Evolutionary conservation across 441 rosid species (phyloP).

Genomic region (Kokia cookei): DNA sequence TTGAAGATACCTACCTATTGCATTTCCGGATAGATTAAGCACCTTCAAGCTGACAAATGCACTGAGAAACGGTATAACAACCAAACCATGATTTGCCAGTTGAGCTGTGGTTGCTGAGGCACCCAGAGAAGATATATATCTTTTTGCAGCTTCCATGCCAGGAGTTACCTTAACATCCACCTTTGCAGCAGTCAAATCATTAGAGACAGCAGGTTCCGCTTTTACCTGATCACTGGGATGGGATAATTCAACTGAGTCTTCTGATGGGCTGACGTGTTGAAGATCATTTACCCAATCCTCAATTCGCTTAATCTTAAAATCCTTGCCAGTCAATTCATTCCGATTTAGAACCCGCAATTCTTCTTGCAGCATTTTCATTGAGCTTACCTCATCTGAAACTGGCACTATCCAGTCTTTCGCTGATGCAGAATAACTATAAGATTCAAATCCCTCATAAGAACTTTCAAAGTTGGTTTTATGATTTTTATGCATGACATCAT

Average conservation of each 20-base stretch:
- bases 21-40: slow-evolving; percentile 87
- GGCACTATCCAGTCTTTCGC: slow-evolving; percentile 77
- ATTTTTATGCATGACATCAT: slow-evolving; percentile 20
- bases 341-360: slow-evolving; percentile 33
- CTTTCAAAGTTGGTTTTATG: slow-evolving; percentile 32
- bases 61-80: slow-evolving; percentile 67
- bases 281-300: slow-evolving; percentile 84
- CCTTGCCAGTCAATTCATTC: slow-evolving; percentile 46
- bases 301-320: slow-evolving; percentile 67
- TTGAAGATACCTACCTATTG: slow-evolving; percentile 49
- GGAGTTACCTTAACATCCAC: slow-evolving; percentile 45
- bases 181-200: slow-evolving; percentile 33
- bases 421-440: slow-evolving; percentile 44
- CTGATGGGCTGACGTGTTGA: slow-evolving; percentile 49
- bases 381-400: slow-evolving; percentile 39
- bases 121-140: slow-evolving; percentile 63
- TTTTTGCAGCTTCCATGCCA: slow-evolving; percentile 72
- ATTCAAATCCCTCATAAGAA: slow-evolving; percentile 40
- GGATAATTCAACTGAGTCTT: slow-evolving; percentile 37
- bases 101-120: slow-evolving; percentile 69
- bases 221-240: slow-evolving; percentile 22
- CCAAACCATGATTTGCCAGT: slow-evolving; percentile 66
- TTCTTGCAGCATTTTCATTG: slow-evolving; percentile 29
- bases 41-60: slow-evolving; percentile 70
- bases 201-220: slow-evolving; percentile 22